Percentiles rank a stretch among this genome's conserved stretches.
phyloP scores from a whole-genome alignment of 495 filamentous ascomycete genomes.

The Penicillium angulare region DNA sequence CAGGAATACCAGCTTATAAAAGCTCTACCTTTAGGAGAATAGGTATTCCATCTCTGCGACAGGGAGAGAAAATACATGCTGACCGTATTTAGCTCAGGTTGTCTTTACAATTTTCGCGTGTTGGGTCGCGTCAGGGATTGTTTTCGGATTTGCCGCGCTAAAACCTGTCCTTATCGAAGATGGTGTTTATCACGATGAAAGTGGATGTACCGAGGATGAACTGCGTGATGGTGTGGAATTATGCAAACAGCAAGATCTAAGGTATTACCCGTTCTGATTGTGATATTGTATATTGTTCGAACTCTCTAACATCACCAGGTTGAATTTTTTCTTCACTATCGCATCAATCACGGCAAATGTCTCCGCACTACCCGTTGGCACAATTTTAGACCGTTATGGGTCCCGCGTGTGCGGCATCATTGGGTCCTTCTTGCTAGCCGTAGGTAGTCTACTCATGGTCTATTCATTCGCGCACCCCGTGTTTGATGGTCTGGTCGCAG shows the following conservation, averaged over 20 bases:
- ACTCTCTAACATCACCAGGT: conserved; percentile 26
- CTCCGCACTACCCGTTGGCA: conserved; percentile 74
- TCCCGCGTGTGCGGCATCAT: conserved; percentile 59
- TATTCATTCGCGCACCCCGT: conserved; percentile 51
- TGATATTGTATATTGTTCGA: neutral
- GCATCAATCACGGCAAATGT: conserved; percentile 87
- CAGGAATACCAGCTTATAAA: conserved; percentile 12
- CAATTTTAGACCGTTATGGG: conserved; percentile 63
- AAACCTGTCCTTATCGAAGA: conserved; percentile 68
- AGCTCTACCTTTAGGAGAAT: conserved; percentile 5
- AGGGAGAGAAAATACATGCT: neutral
- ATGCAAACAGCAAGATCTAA: conserved; percentile 66
- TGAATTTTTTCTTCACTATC: conserved; percentile 76
- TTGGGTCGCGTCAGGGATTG: conserved; percentile 50
- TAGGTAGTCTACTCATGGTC: conserved; percentile 57
- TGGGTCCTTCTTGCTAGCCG: conserved; percentile 52
- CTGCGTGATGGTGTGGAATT: conserved; percentile 44
- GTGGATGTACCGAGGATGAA: conserved; percentile 38
- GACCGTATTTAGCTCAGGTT: conserved; percentile 10
- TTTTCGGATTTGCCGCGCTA: conserved; percentile 72
- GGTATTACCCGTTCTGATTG: conserved; percentile 28
- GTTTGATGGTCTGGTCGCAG: conserved; percentile 62
- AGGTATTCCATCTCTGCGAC: conserved; percentile 7
- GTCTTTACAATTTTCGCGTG: conserved; percentile 15
- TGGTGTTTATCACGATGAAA: conserved; percentile 59